Evolutionary conservation across 805 yeast species (phyloP).

Genomic region (Kuraishia hungarica): DNA sequence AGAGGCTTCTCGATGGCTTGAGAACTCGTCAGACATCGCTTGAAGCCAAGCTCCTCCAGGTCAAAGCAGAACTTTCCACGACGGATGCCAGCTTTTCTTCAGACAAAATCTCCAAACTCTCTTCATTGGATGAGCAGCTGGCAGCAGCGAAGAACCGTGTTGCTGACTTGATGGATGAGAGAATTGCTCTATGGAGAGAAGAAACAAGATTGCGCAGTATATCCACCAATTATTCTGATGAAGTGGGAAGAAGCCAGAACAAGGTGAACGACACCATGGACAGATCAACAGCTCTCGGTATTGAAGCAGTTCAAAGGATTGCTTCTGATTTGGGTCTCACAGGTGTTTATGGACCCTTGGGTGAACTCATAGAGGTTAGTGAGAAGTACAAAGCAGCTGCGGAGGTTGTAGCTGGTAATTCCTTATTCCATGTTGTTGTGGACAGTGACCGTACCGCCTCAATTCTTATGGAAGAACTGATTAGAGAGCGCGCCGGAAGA

Average conservation of each 20-base stretch:
- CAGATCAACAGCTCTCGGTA: slow-evolving; percentile 58
- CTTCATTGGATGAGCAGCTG: slow-evolving; percentile 21
- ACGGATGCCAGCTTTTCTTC: background rate
- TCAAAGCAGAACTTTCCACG: slow-evolving; percentile 12
- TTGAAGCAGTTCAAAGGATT: slow-evolving; percentile 60
- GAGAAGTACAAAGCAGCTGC: slow-evolving; percentile 80
- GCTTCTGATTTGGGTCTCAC: slow-evolving; percentile 47
- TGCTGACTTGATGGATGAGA: slow-evolving; percentile 45
- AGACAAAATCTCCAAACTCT: slow-evolving; percentile 17
- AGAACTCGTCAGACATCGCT: slow-evolving; percentile 23
- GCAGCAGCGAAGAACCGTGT: slow-evolving; percentile 29
- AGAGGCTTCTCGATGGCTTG: slow-evolving; percentile 3
- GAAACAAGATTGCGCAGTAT: slow-evolving; percentile 59
- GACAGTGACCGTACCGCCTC: slow-evolving; percentile 83
- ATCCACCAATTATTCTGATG: slow-evolving; percentile 44
- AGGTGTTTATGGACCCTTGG: slow-evolving; percentile 76
- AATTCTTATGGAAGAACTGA: slow-evolving; percentile 66
- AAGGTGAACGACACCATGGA: slow-evolving; percentile 67
- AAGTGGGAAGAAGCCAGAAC: slow-evolving; percentile 49
- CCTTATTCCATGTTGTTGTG: slow-evolving; percentile 83
- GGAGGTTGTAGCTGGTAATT: slow-evolving; percentile 83
- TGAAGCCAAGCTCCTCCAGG: slow-evolving; percentile 28
- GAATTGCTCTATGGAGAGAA: slow-evolving; percentile 72
- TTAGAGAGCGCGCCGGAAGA: slow-evolving; percentile 65
- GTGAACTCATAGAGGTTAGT: slow-evolving; percentile 73